Percentiles rank a stretch among this genome's conserved stretches.
phyloP scores from a whole-genome alignment of 352 stramenopile genomes.

The Pseudoperonospora humuli region DNA sequence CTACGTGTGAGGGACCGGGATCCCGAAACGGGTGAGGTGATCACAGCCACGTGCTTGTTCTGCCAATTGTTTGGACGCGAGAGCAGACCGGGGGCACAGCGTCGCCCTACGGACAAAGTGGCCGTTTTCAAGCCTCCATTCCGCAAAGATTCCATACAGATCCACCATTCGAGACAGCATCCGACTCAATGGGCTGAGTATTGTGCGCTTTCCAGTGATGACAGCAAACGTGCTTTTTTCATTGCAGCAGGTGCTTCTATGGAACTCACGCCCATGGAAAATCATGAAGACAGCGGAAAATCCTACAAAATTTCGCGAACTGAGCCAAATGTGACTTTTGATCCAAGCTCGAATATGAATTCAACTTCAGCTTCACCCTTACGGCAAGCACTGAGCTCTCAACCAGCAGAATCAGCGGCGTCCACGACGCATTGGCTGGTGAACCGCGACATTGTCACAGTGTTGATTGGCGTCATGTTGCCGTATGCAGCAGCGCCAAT shows the following conservation, averaged over 20 bases:
- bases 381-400: too few species aligned
- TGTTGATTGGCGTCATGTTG: constrained; percentile 14
- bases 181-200: constrained; percentile 38
- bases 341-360: too few species aligned
- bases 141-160: constrained; percentile 56
- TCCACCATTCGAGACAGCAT: constrained; percentile 52
- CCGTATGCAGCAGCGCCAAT: constrained; percentile 7
- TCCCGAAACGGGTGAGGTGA: constrained; percentile 26
- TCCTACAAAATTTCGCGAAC: constrained; percentile 7
- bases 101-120: constrained; percentile 46
- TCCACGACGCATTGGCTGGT: constrained; percentile 12
- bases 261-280: constrained; percentile 1
- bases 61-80: constrained; percentile 59
- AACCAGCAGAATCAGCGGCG: too few species aligned
- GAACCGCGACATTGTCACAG: constrained; percentile 19
- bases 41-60: constrained; percentile 42
- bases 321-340: not conserved
- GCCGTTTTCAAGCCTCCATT: constrained; percentile 55
- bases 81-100: constrained; percentile 26
- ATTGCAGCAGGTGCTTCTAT: constrained; percentile 14
- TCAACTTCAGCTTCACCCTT: constrained; percentile 7
- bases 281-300: not conserved
- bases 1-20: constrained; percentile 28
- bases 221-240: constrained; percentile 51
- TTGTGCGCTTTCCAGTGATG: constrained; percentile 27